Evolutionary conservation across 2,329 filamentous ascomycete species (phyloP).

Genomic region (Colletotrichum sp.): DNA sequence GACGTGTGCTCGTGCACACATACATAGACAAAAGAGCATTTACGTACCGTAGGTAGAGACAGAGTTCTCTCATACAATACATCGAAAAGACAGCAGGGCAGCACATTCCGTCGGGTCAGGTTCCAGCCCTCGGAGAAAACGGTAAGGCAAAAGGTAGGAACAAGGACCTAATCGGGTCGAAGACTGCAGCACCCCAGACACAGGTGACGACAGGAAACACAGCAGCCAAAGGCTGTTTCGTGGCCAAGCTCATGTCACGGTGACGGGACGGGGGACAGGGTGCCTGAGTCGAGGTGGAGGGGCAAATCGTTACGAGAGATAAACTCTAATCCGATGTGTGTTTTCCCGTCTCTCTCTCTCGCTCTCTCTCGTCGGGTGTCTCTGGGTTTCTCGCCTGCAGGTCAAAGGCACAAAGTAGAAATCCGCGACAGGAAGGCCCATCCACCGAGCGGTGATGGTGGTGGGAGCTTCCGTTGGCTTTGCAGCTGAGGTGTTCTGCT

Average conservation of each 20-base stretch:
- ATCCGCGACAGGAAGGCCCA: neutral
- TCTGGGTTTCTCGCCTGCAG: neutral
- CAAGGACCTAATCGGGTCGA: neutral
- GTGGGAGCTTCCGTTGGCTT: neutral
- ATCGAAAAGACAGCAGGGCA: neutral
- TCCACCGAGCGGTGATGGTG: neutral
- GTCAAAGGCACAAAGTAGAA: neutral
- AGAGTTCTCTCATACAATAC: neutral
- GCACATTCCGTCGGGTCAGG: neutral
- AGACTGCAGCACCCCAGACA: neutral
- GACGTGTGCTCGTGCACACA: neutral
- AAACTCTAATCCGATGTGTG: conserved; percentile 8
- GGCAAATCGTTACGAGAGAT: conserved; percentile 12
- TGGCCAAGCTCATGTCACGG: conserved; percentile 12
- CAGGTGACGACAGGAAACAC: conserved; percentile 5
- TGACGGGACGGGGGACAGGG: conserved; percentile 1
- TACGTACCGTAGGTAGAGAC: neutral
- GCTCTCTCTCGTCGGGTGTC: neutral
- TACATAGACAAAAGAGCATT: neutral
- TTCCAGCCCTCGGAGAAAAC: neutral
- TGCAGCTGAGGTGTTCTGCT: neutral
- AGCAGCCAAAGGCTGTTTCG: conserved; percentile 6
- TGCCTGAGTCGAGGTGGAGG: conserved; percentile 16
- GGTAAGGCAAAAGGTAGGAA: neutral
- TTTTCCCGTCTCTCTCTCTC: neutral